phyloP scores from a whole-genome alignment of 1,284 basidiomycete species.

The Ceratobasidium sp. region DNA sequence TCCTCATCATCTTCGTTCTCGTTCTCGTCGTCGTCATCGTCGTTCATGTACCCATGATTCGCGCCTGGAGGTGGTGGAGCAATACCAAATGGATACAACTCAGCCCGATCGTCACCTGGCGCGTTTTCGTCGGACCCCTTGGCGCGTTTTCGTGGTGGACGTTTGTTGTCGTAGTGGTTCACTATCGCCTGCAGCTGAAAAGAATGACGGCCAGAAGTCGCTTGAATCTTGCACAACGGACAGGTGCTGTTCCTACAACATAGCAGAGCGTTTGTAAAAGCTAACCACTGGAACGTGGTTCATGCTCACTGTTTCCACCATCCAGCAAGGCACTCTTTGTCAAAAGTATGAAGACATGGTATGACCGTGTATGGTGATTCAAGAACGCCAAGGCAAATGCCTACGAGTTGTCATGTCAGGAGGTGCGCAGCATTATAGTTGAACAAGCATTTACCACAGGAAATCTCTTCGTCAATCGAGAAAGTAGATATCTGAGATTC shows the following conservation, averaged over 20 bases:
- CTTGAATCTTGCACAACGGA: conserved; percentile 34
- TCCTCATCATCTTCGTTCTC: conserved; percentile 3
- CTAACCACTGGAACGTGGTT: neutral
- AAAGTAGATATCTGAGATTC: conserved; percentile 41
- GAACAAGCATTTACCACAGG: conserved; percentile 44
- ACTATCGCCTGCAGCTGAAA: conserved; percentile 46
- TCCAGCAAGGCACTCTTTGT: conserved; percentile 49
- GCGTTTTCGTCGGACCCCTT: conserved; percentile 8
- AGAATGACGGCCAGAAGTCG: conserved; percentile 36
- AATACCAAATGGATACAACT: conserved; percentile 38
- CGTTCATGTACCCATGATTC: conserved; percentile 16
- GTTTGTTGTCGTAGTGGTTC: conserved; percentile 43
- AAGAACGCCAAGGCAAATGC: conserved; percentile 51
- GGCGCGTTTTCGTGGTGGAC: conserved; percentile 34
- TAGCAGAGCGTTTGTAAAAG: neutral
- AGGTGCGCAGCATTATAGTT: neutral
- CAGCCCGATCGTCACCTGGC: conserved; percentile 20
- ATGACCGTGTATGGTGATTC: conserved; percentile 51
- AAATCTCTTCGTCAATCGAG: conserved; percentile 50
- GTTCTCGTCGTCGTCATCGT: conserved; percentile 50
- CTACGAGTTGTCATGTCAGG: conserved; percentile 28
- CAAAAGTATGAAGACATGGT: conserved; percentile 52
- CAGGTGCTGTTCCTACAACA: conserved; percentile 40
- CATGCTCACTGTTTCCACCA: conserved; percentile 51
- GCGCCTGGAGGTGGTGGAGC: neutral